These are phyloP conservation scores for Neurospora sp. DNA, from an alignment of 495 filamentous ascomycete genomes.

Conservation along the genomic window DNA sequence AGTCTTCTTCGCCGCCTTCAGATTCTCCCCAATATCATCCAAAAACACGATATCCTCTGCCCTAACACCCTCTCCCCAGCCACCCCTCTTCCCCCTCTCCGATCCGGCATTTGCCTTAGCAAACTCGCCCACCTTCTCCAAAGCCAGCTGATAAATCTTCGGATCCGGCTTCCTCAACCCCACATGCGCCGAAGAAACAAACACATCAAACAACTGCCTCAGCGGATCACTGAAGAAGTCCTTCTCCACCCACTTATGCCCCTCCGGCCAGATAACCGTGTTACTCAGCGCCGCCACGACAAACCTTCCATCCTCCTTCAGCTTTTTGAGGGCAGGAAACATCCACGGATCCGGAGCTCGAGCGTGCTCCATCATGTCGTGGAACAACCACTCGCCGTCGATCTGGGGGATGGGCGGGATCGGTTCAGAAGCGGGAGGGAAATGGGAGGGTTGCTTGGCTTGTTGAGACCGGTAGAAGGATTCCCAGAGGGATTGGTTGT, in stretches of 20 bases:
- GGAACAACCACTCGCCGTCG: slow-evolving; percentile 75
- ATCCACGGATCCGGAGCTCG: slow-evolving; percentile 72
- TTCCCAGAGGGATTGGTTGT: slow-evolving; percentile 54
- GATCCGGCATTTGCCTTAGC: slow-evolving; percentile 35
- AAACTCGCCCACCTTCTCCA: slow-evolving; percentile 51
- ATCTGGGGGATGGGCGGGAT: slow-evolving; percentile 59
- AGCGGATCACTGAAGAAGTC: slow-evolving; percentile 38
- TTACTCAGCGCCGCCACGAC: slow-evolving; percentile 80
- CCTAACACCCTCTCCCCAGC: slow-evolving; percentile 42
- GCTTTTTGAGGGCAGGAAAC: slow-evolving; percentile 66
- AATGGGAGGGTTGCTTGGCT: slow-evolving; percentile 21
- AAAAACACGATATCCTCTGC: slow-evolving; percentile 73
- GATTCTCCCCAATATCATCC: slow-evolving; percentile 92
- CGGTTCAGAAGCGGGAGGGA: slow-evolving; percentile 2
- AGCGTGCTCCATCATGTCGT: slow-evolving; percentile 79
- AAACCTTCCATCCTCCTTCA: slow-evolving; percentile 53
- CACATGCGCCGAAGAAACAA: slow-evolving; percentile 73
- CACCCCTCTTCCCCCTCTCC: slow-evolving; percentile 29
- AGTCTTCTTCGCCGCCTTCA: slow-evolving; percentile 64
- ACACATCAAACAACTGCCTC: slow-evolving; percentile 63
- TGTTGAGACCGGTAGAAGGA: slow-evolving; percentile 30
- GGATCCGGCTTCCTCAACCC: slow-evolving; percentile 83
- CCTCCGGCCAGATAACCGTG: slow-evolving; percentile 69
- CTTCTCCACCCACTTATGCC: slow-evolving; percentile 42
- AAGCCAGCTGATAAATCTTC: slow-evolving; percentile 64